Evolutionary conservation across 805 yeast species (phyloP).

Genomic region (Lachancea nothofagi): DNA sequence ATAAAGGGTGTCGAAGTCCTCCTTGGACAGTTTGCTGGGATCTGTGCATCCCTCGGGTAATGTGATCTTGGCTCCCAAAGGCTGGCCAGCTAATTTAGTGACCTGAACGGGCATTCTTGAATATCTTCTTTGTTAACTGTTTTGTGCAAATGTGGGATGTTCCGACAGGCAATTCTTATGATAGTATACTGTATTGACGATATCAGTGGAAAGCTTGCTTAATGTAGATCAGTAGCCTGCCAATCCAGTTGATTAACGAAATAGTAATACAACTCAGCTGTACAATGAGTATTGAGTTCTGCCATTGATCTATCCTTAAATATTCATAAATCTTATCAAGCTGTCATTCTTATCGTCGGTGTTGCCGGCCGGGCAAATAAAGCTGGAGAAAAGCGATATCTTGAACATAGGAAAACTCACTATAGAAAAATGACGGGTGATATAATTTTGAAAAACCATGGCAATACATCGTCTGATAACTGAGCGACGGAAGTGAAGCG

Average conservation of each 20-base stretch:
- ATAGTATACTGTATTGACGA: too few relatives aligned
- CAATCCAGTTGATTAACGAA: too few relatives aligned
- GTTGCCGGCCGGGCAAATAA: conserved; percentile 5
- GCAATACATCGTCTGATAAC: neutral
- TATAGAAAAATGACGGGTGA: neutral
- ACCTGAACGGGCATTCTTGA: conserved; percentile 17
- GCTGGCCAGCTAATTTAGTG: conserved; percentile 26
- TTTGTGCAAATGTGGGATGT: neutral
- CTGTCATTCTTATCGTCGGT: neutral
- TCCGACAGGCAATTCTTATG: too few relatives aligned
- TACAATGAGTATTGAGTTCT: neutral
- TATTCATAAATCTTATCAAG: neutral
- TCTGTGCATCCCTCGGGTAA: conserved; percentile 69
- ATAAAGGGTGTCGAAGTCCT: conserved; percentile 56
- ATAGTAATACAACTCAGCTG: too few relatives aligned
- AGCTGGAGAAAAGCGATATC: conserved; percentile 7
- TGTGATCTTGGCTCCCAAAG: conserved; percentile 63
- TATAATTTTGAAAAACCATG: neutral
- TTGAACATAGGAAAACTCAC: neutral
- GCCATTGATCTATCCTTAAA: too few relatives aligned
- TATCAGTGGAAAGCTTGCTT: neutral
- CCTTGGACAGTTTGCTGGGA: conserved; percentile 61
- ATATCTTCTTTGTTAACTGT: neutral
- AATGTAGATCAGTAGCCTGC: neutral
- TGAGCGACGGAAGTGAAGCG: too few relatives aligned